Percentiles rank a stretch among this genome's conserved stretches.
phyloP scores from a whole-genome alignment of 371 early-diverging fungal species.

The Mortierella sp. region DNA sequence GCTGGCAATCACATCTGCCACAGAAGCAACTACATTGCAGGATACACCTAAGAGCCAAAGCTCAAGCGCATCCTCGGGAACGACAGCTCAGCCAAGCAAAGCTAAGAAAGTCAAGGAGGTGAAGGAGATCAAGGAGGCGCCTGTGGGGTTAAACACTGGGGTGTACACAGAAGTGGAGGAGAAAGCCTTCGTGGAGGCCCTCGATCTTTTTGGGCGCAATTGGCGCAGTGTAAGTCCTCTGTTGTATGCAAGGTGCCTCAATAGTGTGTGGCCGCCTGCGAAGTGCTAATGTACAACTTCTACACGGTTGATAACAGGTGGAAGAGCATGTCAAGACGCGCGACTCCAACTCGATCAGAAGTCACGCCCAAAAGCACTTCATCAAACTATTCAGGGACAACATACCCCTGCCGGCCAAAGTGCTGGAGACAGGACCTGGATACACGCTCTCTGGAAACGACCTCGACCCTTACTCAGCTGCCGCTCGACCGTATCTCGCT shows the following conservation, averaged over 20 bases:
- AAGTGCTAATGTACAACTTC: too few species aligned
- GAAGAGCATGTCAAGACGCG: slow-evolving; percentile 80
- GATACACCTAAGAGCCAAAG: not conserved
- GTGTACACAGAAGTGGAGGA: slow-evolving; percentile 86
- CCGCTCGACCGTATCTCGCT: slow-evolving; percentile 83
- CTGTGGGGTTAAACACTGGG: slow-evolving; percentile 73
- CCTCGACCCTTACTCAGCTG: slow-evolving; percentile 88
- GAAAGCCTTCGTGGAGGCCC: slow-evolving; percentile 75
- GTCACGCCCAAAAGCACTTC: slow-evolving; percentile 93
- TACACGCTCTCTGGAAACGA: slow-evolving; percentile 91
- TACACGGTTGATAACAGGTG: slow-evolving; percentile 60
- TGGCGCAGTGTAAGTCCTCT: slow-evolving; percentile 74
- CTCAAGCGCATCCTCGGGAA: not conserved
- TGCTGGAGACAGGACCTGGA: slow-evolving; percentile 82
- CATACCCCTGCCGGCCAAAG: slow-evolving; percentile 83
- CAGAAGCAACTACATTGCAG: not conserved
- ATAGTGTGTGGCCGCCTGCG: too few species aligned
- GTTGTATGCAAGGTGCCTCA: too few species aligned
- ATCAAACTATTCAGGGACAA: slow-evolving; percentile 88
- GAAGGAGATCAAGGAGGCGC: slow-evolving; percentile 53
- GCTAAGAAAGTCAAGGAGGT: slow-evolving; percentile 32
- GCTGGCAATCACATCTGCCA: not conserved
- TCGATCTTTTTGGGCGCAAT: slow-evolving; percentile 84
- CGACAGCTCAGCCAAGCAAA: slow-evolving; percentile 5
- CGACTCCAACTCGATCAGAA: slow-evolving; percentile 84